Evolutionary conservation across 1,284 basidiomycete genomes (phyloP), one percentile per base, ranked within the genome.

Genomic region (Heterobasidion parviporum): DNA sequence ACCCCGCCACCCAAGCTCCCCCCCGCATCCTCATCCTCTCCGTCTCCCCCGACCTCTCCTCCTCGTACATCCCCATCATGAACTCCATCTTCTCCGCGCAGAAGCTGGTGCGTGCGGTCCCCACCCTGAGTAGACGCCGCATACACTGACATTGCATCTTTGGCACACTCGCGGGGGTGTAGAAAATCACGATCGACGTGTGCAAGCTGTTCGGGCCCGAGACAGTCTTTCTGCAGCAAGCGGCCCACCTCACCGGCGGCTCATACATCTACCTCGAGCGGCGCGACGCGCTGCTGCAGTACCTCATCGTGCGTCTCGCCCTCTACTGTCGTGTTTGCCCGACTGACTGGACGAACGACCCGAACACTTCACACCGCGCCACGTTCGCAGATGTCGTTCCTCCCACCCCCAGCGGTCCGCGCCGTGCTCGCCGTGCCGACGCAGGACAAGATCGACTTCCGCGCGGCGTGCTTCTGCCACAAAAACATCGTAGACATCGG

Each of bases 41-140:
- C 55, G 93, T 94, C 46, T 97, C 95, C 0, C 91, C 91, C 2
- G 90, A 94, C 70, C 78, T 88, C 15, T 88, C 91, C 7, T 82
- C 87, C 1, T 89, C 92, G 33, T 96, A 96, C 70, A 96, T 99
- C 54, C 92, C 96, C 10, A 85, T 99, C 69, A 99, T 99, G 97
- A 99, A 99, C 69, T 90, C 94, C 56, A 98, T 99, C 54, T 99
- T 99, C 73, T 95, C 94, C 3, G 97, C 97, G 1, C 97, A 99
- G 70, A 99, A 99, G 74, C 79, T 93, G 57, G 94, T 90, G 60
- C 63, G 82, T 72, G 20, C 54, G 43, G 20, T 56, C 57, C 16
- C 36, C 45, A 35, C 48, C 52, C 50, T 3, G 26, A 26, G 5
- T 5, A 26, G 26, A 26, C 26, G 5, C 26, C 26, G 26, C 26